Evolutionary conservation across 345 rosid genomes (phyloP), one percentile per base, ranked within the genome.

Genomic region (Lepidium africanum): DNA sequence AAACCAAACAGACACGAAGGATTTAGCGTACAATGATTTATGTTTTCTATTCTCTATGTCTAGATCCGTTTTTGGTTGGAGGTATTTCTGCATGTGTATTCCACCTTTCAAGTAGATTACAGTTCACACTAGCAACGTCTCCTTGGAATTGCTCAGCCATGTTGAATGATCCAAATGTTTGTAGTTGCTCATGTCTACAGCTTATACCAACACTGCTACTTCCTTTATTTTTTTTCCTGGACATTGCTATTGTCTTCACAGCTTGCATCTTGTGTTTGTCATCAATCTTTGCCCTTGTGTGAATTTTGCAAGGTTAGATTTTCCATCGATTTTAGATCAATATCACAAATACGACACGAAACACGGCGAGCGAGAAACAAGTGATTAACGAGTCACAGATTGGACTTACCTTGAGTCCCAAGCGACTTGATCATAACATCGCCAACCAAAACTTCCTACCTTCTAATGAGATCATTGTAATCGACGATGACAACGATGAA

Each of bases 331-430:
- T n/a, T n/a, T n/a, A n/a, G n/a, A n/a, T n/a, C n/a, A n/a, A n/a
- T n/a, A n/a, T n/a, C n/a, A n/a, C n/a, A n/a, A n/a, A n/a, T 21
- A 40, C 40, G 35, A 17, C 38, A 30, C 59, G 35, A 59, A 17
- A 49, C 43, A 70, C 39, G 67, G 67, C 19, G 33, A 38, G 3
- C 16, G 33, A 57, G 64, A 16, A 47, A 69, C 73, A 69, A 35
- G 56, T 10, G 32, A 47, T 10, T 45, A 19, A 30, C 6, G 40
- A 61, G 27, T 23, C 40, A 16, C 49, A 7, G 59, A 38, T 9
- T 9, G 23, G 37, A n/a, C 10, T n/a, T 21, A n/a, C 19, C 60
- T 55, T 36, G 43, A 10, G 17, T 23, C 10, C 27, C 21, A 41
- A 67, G 27, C 3, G 23, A 56, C 46, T 45, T 36, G 12, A 42